Base-by-base conservation (phyloP, 116 monocot species). In the Posidonia oceanica region DNA sequence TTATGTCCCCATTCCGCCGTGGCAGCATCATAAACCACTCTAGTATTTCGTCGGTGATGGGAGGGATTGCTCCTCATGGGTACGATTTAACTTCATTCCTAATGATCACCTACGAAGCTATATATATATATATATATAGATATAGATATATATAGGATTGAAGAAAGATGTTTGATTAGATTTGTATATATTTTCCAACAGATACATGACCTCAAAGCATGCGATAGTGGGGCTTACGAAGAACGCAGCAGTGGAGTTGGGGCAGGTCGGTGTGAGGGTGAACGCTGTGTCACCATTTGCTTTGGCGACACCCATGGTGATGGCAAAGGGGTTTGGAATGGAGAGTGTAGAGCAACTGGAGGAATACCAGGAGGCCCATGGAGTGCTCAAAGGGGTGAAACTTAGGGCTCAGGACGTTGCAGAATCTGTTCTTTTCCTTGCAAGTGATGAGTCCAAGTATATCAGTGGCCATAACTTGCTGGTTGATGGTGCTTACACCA, bases 161-260 rank as follows among this genome's bases (percentile, higher is more conserved):
- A n/a, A n/a, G n/a, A n/a, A n/a, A n/a, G n/a, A n/a, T n/a, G n/a
- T n/a, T n/a, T n/a, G n/a, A n/a, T n/a, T n/a, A n/a, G n/a, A n/a
- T n/a, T n/a, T n/a, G n/a, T n/a, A n/a, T n/a, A n/a, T n/a, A n/a
- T n/a, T n/a, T n/a, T n/a, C n/a, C n/a, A n/a, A n/a, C n/a, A n/a
- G n/a, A n/a, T 82, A 85, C 77, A 62, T 65, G 4, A 52, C 48
- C 51, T 74, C 82, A 12, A 88, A 84, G 79, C 84, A 84, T 58
- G 88, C 69, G 22, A 61, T 84, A 23, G 77, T 88, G 42, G 88
- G 81, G 68, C 72, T 88, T 18, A 80, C 75, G 12, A 76, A 69
- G 69, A 82, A 72, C 57, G 76, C 76, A 39, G 88, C 88, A 12
- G 74, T 71, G 39, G 88, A 84, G 77, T 77, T 88, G 0, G 82